Conservation (phyloP, 1,284 basidiomycete species). For the Boletellus sp. region DNA sequence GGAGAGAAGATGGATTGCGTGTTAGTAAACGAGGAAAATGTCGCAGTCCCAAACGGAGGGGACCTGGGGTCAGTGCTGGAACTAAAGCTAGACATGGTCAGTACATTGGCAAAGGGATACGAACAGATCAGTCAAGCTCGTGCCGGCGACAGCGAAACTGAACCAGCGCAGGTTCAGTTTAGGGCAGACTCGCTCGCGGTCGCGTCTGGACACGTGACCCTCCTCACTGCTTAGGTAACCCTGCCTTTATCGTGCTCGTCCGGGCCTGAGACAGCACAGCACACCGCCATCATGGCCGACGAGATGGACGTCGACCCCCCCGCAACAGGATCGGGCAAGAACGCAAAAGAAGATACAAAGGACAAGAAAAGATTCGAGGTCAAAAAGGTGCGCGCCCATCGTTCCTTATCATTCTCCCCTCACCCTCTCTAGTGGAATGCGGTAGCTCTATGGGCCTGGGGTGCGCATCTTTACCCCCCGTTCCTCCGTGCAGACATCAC, state of each 20-base stretch:
- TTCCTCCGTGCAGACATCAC: constrained; percentile 10
- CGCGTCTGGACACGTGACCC: constrained; percentile 32
- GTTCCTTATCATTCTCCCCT: constrained; percentile 5
- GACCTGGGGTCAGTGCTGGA: constrained; percentile 41
- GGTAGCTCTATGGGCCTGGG: constrained; percentile 95
- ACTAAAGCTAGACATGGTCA: constrained; percentile 34
- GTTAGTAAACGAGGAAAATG: constrained; percentile 44
- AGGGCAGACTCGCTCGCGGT: constrained; percentile 34
- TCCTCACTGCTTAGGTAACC: constrained; percentile 19
- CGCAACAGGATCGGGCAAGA: constrained; percentile 36
- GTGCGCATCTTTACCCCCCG: constrained; percentile 41
- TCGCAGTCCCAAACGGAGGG: constrained; percentile 48
- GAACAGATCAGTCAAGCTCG: neutral
- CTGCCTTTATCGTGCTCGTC: neutral
- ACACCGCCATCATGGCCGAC: constrained; percentile 51
- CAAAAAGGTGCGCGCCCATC: constrained; percentile 71
- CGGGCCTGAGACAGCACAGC: no score
- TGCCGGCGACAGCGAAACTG: constrained; percentile 17
- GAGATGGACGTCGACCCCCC: constrained; percentile 80
- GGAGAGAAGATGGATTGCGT: constrained; percentile 44
- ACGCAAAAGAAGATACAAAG: constrained; percentile 50
- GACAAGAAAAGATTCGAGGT: constrained; percentile 87
- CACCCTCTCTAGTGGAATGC: constrained; percentile 82
- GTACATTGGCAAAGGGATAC: constrained; percentile 24
- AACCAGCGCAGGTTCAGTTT: constrained; percentile 27